Evolutionary conservation across 2,329 filamentous ascomycete genomes (phyloP), one percentile per base, ranked within the genome.

Genomic region (Fusarium proliferatum): DNA sequence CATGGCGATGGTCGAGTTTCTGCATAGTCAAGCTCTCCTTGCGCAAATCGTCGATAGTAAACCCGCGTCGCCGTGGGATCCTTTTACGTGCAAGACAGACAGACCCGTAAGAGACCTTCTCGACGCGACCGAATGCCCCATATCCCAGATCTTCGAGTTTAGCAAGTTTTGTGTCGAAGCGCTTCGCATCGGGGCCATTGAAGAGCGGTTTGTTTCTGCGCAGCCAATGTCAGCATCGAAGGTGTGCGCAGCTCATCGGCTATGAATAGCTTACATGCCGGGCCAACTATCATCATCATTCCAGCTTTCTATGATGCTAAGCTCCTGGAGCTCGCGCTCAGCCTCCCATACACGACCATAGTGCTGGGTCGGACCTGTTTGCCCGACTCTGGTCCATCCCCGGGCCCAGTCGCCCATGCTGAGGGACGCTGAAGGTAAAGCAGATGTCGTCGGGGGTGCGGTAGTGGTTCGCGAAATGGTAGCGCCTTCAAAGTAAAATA

Each of bases 21-120:
- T 85, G 83, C 85, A 87, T 86, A 9, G 84, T 84, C 66, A 85
- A 77, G 34, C 84, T 84, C 76, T 87, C 85, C 66, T 84, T 82
- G 49, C 84, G 82, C 52, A 87, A 76, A 55, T 81, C 79, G 15
- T 86, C 81, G 19, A 87, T 80, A 9, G 81, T 81, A 43, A 81
- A 78, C 23, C 80, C 79, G 23, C 83, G 81, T 10, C 80, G 75
- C 17, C 80, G 80, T 36, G 76, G 67, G 62, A 86, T 83, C 72
- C 82, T 82, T 77, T 87, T 87, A 43, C 85, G 79, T 9, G 85
- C 85, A 63, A 87, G 80, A 53, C 80, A 83, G 53, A 87, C 83
- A 13, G 80, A 78, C 21, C 79, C 80, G 64, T 82, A 83, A 9
- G 78, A 80, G 28, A 86, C 82, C 63, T 84, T 83, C 66, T 86